phyloP scores from a whole-genome alignment of 1,284 basidiomycete genomes.

The Neolentinus lepideus region DNA sequence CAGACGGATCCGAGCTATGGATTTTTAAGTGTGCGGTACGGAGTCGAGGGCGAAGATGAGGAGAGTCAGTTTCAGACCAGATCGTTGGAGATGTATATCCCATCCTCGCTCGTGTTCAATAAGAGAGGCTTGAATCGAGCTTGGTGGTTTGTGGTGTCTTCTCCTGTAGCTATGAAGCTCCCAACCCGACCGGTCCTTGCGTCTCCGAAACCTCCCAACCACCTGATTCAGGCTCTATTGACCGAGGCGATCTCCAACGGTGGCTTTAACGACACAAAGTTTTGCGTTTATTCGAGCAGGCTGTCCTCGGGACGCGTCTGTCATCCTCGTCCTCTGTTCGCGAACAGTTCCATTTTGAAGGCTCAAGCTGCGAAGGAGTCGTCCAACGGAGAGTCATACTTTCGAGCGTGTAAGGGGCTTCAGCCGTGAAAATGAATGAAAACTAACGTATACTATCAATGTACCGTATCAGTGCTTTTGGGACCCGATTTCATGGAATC shows the following conservation, averaged over 20 bases:
- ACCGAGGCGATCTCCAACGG: not conserved
- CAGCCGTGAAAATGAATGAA: not conserved
- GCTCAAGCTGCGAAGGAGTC: not conserved
- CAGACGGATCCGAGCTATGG: no score
- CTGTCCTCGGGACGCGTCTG: not conserved
- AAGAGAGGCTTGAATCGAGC: no score
- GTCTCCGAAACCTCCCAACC: no score
- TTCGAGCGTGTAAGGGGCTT: conserved; percentile 8
- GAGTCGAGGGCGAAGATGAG: no score
- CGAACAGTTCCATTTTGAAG: conserved; percentile 10
- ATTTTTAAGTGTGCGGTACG: no score
- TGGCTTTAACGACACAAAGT: not conserved
- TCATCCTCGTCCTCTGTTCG: not conserved
- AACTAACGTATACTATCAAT: not conserved
- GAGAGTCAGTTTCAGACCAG: no score
- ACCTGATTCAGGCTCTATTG: not conserved
- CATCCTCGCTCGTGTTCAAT: no score
- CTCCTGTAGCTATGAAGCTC: no score
- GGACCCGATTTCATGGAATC: conserved; percentile 4
- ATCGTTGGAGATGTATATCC: no score
- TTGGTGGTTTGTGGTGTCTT: no score
- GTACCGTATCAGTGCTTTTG: not conserved
- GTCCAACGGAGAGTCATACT: conserved; percentile 5
- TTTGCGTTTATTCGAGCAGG: not conserved
- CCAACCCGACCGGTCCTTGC: no score